Percentiles rank a stretch among this genome's conserved stretches.
These are phyloP conservation scores for Cubamyces sp. DNA, from an alignment of 768 basidiomycete species.

Conservation along the genomic window DNA sequence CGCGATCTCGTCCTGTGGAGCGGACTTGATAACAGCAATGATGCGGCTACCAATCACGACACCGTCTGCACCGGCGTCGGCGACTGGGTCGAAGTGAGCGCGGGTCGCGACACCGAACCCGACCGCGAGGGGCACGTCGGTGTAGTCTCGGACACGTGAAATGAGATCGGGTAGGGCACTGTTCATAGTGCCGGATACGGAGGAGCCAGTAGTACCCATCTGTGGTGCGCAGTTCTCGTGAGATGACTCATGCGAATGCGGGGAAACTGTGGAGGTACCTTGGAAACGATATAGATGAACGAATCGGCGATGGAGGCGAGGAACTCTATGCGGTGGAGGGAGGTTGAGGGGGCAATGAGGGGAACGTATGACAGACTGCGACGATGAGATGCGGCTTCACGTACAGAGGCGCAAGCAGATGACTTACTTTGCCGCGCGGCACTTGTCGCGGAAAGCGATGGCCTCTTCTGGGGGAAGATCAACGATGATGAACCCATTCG, in stretches of 20 bases:
- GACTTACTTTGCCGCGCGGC: slow-evolving; percentile 75
- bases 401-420: neutral
- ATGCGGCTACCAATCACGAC: slow-evolving; percentile 93
- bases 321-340: slow-evolving; percentile 85
- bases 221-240: slow-evolving; percentile 31
- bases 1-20: slow-evolving; percentile 52
- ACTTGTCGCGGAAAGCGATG: slow-evolving; percentile 85
- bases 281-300: slow-evolving; percentile 99
- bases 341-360: slow-evolving; percentile 93
- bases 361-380: slow-evolving; percentile 91
- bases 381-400: neutral
- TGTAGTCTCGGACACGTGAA: slow-evolving; percentile 75
- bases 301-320: slow-evolving; percentile 92
- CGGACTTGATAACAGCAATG: slow-evolving; percentile 76
- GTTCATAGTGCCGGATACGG: slow-evolving; percentile 72
- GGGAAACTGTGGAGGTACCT: slow-evolving; percentile 49
- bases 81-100: slow-evolving; percentile 85
- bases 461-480: slow-evolving; percentile 99
- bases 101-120: slow-evolving; percentile 96
- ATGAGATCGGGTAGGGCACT: slow-evolving; percentile 82
- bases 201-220: slow-evolving; percentile 99
- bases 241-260: neutral
- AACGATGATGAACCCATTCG: slow-evolving; percentile 97
- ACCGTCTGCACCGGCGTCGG: slow-evolving; percentile 89
- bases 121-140: slow-evolving; percentile 86